Evolutionary conservation across 2,329 filamentous ascomycete genomes (phyloP), one percentile per base, ranked within the genome.

Genomic region (Ascosphaera apis): DNA sequence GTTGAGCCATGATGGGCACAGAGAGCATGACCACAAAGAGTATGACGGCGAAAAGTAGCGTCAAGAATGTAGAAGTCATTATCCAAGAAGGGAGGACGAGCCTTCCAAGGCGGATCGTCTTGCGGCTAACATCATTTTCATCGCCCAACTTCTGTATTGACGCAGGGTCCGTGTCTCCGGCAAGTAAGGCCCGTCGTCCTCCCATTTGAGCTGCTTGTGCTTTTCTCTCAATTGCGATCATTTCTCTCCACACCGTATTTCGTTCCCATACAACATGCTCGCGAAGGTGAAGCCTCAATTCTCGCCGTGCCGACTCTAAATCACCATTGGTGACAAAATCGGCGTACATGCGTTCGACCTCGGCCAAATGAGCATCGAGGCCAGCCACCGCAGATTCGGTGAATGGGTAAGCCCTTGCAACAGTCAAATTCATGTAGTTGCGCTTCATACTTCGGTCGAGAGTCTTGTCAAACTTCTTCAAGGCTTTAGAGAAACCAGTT

Each of bases 381-480:
- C 63, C 60, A 36, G 69, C 61, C 56, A 81, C 72, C 0, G 81
- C 88, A 32, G 69, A 65, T 8, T 72, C 64, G 34, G 69, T 69
- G 57, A 98, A 98, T 1, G 83, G 77, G 47, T 88, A 80, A 1
- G 84, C 78, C 1, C 73, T 63, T 39, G 79, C 71, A 36, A 98
- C 82, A 25, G 69, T 65, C 21, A 69, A 60, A 38, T 70, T 66
- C 54, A 93, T 72, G 53, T 92, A 98, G 33, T 66, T 61, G 11
- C 69, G 62, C 44, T 86, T 83, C 37, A 95, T 62, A 46, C 75
- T 75, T 43, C 76, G 75, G 54, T 93, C 77, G 39, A 92, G 60
- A 39, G 79, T 95, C 63, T 98, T 98, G 65, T 98, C 88, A 50
- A 88, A 98, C 56, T 98, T 98, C 60, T 98, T 98, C 45, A 95